Evolutionary conservation across 1,139 yeast genomes (phyloP).

Genomic region (Candida sojae): DNA sequence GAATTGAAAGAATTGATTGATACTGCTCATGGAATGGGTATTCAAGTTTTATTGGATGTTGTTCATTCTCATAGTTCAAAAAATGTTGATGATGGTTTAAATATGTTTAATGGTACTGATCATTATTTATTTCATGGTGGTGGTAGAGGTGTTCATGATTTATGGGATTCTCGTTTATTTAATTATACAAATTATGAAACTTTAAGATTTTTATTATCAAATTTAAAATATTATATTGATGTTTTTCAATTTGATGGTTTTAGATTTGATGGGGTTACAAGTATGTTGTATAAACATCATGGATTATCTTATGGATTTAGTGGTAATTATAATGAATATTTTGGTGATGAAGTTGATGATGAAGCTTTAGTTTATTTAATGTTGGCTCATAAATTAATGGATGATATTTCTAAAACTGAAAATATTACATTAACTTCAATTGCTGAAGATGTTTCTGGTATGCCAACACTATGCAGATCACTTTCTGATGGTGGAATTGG

Average conservation of each 20-base stretch:
- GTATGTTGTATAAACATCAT: constrained; percentile 89
- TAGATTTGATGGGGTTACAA: constrained; percentile 95
- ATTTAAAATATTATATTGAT: constrained; percentile 80
- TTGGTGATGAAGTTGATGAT: constrained; percentile 77
- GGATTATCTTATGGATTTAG: constrained; percentile 89
- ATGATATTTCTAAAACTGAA: constrained; percentile 45
- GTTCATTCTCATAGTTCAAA: constrained; percentile 97
- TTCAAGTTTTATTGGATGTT: constrained; percentile 83
- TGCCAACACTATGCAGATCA: constrained; percentile 90
- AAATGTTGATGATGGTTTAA: constrained; percentile 91
- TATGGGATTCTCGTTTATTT: constrained; percentile 95
- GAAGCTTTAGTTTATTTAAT: constrained; percentile 87
- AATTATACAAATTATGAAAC: constrained; percentile 92
- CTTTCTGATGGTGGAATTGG: constrained; percentile 83
- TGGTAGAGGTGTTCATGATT: constrained; percentile 78
- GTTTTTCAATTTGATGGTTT: constrained; percentile 91
- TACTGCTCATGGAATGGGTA: constrained; percentile 86
- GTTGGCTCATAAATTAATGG: constrained; percentile 80
- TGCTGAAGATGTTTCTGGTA: constrained; percentile 97
- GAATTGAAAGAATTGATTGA: constrained; percentile 89
- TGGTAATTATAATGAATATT: constrained; percentile 91
- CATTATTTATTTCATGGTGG: constrained; percentile 93
- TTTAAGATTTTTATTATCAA: constrained; percentile 81
- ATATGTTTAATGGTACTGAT: constrained; percentile 93
- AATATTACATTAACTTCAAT: constrained; percentile 66